These are phyloP conservation scores for Ophiocordyceps camponoti-floridani DNA, from an alignment of 2,329 filamentous ascomycete species.

Conservation along the genomic window DNA sequence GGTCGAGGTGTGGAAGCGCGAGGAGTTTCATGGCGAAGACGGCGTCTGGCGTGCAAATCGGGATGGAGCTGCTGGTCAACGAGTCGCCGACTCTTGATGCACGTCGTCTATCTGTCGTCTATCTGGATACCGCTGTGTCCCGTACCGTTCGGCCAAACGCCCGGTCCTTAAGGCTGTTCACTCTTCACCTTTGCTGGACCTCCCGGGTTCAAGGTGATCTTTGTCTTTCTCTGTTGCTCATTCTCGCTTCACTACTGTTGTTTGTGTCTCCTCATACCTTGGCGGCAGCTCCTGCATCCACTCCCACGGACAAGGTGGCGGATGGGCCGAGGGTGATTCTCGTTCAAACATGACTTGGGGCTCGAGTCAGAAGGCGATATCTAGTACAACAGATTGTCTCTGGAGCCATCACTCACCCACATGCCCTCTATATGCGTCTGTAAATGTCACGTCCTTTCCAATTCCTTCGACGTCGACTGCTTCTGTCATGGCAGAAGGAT, in stretches of 20 bases:
- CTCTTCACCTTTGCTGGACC: no score
- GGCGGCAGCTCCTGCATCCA: slow-evolving; percentile 19
- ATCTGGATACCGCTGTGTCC: neutral
- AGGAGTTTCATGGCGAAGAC: slow-evolving; percentile 65
- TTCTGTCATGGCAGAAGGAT: slow-evolving; percentile 20
- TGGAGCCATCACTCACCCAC: slow-evolving; percentile 13
- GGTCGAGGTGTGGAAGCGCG: slow-evolving; percentile 91
- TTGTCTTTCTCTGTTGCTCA: neutral
- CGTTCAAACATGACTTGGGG: slow-evolving; percentile 17
- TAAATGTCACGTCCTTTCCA: slow-evolving; percentile 16
- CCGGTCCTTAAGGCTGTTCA: no score
- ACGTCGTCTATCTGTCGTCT: neutral
- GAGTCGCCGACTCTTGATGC: slow-evolving; percentile 12
- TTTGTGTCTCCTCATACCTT: slow-evolving; percentile 8
- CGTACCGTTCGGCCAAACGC: no score
- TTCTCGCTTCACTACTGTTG: neutral
- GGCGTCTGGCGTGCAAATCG: slow-evolving; percentile 79
- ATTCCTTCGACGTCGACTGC: slow-evolving; percentile 14
- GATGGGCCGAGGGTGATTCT: slow-evolving; percentile 8
- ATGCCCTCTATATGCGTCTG: slow-evolving; percentile 18
- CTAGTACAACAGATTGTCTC: no score
- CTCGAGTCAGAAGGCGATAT: neutral
- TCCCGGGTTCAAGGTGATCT: neutral
- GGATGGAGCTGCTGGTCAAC: slow-evolving; percentile 46
- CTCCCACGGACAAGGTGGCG: slow-evolving; percentile 19